Base-by-base conservation (phyloP, 805 yeast species). In the Maudiozyma saulgeensis region DNA sequence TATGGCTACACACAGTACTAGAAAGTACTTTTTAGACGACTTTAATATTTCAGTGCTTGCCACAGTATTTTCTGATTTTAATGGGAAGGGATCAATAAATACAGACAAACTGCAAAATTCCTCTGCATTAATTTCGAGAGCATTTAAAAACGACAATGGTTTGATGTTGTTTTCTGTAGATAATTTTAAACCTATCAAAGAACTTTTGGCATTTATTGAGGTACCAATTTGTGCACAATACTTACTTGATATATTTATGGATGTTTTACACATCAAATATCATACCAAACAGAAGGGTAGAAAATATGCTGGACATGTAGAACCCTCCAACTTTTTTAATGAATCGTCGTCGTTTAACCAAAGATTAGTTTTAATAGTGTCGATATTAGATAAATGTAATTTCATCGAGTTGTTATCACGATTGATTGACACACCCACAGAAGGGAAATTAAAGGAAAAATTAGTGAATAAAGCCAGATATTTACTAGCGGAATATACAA, bases 91-190 rank as follows among this genome's bases (percentile, higher is more conserved):
- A 8, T 77, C 77, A 46, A 61, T 74, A 28, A 74, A 74, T 50
- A 66, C 71, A 28, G 82, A 79, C 38, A 78, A 74, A 54, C 68
- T 88, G 28, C 84, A 82, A 50, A 76, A 74, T 51, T 70, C 80
- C 13, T 78, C 89, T 0, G 73, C 77, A 41, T 70, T 87, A 8
- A 63, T 91, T 2, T 68, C 84, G 0, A 62, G 76, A 4, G 68
- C 87, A 23, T 66, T 91, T 45, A 84, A 87, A 52, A 74, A 80
- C 34, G 83, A 91, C 80, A 73, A 84, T 12, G 99, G 99, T 0
- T 59, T 89, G 11, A 74, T 82, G 51, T 77, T 83, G 15, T 77
- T 82, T 56, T 75, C 84, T 0, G 72, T 76, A 49, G 71, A 81
- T 54, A 68, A 79, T 51, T 82, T 79, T 53, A 68, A 70, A 49